Base-by-base conservation (phyloP, 73 alveolate genomes). In the Paramecium primaurelia region DNA sequence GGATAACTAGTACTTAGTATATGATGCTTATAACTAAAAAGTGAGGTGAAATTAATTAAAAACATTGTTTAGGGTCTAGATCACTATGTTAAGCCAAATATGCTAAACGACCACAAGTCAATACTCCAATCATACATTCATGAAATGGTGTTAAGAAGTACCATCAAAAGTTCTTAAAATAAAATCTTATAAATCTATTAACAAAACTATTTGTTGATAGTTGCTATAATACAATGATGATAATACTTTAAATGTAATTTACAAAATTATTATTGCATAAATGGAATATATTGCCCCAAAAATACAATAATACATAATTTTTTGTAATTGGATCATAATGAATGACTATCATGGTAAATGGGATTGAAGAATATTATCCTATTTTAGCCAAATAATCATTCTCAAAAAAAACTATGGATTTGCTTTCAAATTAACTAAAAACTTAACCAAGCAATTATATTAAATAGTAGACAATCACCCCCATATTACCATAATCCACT, bases 301-400 rank as follows among this genome's bases (percentile, higher is more conserved):
- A 34, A 73, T 73, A 37, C 58, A 32, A 73, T 36, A 36, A 30
- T 37, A 73, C 5, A 73, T 16, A 4, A 73, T 12, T 73, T n/a
- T 36, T 73, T 30, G 87, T 73, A 14, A 73, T 12, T 16, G 58
- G 59, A 8, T 73, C 87, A 40, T 73, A 14, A 20, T 73, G 34
- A 9, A 37, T 37, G 40, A 37, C 34, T 32, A 73, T 37, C 59
- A 73, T 37, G 22, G 18, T 40, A 38, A 73, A 73, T 11, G 87
- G 58, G 34, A 34, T 40, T 1, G 87, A 40, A 42, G 87, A 73
- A 34, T 37, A 73, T 20, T 73, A 73, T 37, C 60, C 59, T 10
- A 73, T 37, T 73, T 73, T 8, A 2, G 87, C 87, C 64, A 73
- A 73, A 73, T 73, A 73, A 73, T 73, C 59, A 22, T 37, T 37